Evolutionary conservation across 148 eudicot species (phyloP).

Genomic region (Polygonum maritimum): DNA sequence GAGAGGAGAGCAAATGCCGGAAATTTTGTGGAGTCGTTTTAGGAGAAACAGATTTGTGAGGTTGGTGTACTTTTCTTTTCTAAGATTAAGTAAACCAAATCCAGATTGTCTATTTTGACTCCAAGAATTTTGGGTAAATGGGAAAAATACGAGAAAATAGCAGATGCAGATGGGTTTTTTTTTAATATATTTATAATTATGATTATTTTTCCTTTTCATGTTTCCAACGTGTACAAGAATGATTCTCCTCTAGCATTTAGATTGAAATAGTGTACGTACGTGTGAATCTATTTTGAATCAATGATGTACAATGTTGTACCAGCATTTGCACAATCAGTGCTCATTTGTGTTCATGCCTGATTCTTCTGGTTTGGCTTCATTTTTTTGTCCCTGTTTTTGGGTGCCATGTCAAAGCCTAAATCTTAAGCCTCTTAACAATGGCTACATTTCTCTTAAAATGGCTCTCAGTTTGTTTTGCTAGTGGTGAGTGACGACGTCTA

Average conservation of each 20-base stretch:
- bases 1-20: conserved; percentile 8
- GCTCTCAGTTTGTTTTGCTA: too few relatives aligned
- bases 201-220: not conserved
- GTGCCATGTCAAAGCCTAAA: not conserved
- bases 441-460: not conserved
- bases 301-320: too few relatives aligned
- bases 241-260: not conserved
- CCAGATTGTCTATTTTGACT: conserved; percentile 2
- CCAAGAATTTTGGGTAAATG: not conserved
- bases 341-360: not conserved
- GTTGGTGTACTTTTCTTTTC: conserved; percentile 1
- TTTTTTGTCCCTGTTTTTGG: not conserved
- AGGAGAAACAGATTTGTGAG: not conserved
- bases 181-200: too few relatives aligned
- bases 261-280: not conserved
- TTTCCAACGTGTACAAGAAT: conserved; percentile 9
- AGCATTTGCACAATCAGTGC: not conserved
- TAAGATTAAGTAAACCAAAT: not conserved
- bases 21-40: not conserved
- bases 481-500: too few relatives aligned
- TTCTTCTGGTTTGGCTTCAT: not conserved
- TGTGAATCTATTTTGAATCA: too few relatives aligned
- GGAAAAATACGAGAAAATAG: not conserved
- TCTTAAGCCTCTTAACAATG: not conserved
- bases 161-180: too few relatives aligned